phyloP scores from a whole-genome alignment of 1,284 basidiomycete species.

The Sporisorium reilianum region DNA sequence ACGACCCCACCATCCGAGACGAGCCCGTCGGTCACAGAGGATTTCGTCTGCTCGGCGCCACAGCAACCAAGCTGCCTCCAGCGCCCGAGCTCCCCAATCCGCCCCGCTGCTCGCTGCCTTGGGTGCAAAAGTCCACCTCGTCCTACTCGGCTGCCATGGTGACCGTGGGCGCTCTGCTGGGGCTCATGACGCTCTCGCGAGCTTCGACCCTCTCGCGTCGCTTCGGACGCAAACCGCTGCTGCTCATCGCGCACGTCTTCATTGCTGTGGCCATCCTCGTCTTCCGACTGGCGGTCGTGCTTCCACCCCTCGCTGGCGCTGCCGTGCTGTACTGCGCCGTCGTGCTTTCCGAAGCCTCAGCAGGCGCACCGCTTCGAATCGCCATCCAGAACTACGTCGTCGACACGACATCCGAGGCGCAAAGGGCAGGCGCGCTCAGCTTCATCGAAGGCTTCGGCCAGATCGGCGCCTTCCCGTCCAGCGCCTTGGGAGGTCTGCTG shows the following conservation, averaged over 20 bases:
- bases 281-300: conserved; percentile 50
- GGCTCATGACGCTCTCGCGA: conserved; percentile 53
- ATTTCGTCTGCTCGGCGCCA: conserved; percentile 12
- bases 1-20: conserved; percentile 46
- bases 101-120: conserved; percentile 48
- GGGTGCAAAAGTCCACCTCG: conserved; percentile 60
- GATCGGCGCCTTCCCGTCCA: conserved; percentile 60
- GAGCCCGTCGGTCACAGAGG: conserved; percentile 28
- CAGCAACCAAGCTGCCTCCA: conserved; percentile 24
- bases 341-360: conserved; percentile 57
- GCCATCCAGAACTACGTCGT: conserved; percentile 65
- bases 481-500: conserved; percentile 56
- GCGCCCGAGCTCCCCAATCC: conserved; percentile 57
- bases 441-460: conserved; percentile 65
- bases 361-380: conserved; percentile 58
- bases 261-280: conserved; percentile 52
- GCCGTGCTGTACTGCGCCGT: conserved; percentile 53
- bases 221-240: conserved; percentile 59
- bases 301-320: conserved; percentile 49
- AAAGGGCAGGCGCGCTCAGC: conserved; percentile 56
- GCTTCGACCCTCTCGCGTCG: conserved; percentile 49
- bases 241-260: conserved; percentile 51
- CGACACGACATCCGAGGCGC: conserved; percentile 59
- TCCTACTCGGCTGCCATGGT: conserved; percentile 61
- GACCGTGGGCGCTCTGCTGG: conserved; percentile 56